These are phyloP conservation scores for Blastobotrys attinorum DNA, from an alignment of 805 yeast genomes.

Conservation along the genomic window DNA sequence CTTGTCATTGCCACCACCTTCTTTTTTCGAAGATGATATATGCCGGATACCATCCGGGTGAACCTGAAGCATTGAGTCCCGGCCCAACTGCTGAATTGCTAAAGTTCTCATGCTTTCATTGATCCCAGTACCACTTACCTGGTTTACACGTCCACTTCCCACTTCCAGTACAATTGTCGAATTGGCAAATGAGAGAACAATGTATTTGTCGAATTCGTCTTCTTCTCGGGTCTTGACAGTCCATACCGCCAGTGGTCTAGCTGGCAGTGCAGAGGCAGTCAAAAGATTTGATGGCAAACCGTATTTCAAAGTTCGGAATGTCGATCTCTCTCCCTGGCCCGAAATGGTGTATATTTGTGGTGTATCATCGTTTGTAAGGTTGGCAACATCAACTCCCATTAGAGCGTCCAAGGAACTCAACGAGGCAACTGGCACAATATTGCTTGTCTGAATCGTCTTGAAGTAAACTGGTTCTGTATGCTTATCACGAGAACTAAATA, in stretches of 20 bases:
- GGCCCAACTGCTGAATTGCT: constrained; percentile 61
- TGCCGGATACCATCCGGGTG: constrained; percentile 65
- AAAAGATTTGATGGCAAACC: constrained; percentile 56
- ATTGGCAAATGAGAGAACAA: constrained; percentile 57
- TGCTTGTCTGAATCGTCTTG: constrained; percentile 27
- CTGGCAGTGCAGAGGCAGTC: constrained; percentile 72
- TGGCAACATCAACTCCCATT: constrained; percentile 32
- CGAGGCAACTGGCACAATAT: constrained; percentile 43
- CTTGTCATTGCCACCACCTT: constrained; percentile 9
- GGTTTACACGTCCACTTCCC: constrained; percentile 76
- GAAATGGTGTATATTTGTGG: constrained; percentile 37
- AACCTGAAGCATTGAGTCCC: constrained; percentile 58
- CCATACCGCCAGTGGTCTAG: constrained; percentile 53
- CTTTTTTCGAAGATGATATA: constrained; percentile 30
- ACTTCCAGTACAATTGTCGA: constrained; percentile 67
- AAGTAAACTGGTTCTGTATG: background rate
- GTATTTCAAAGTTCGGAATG: constrained; percentile 42
- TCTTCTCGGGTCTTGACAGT: constrained; percentile 40
- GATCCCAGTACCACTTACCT: constrained; percentile 61
- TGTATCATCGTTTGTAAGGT: constrained; percentile 28
- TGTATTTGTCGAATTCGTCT: constrained; percentile 50
- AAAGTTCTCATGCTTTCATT: constrained; percentile 51
- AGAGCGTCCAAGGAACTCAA: constrained; percentile 45
- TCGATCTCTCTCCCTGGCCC: constrained; percentile 37
- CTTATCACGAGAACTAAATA: background rate